Percentiles rank a stretch among this genome's conserved stretches.
phyloP scores from a whole-genome alignment of 2,329 filamentous ascomycete genomes.

The Colletotrichum sp. region DNA sequence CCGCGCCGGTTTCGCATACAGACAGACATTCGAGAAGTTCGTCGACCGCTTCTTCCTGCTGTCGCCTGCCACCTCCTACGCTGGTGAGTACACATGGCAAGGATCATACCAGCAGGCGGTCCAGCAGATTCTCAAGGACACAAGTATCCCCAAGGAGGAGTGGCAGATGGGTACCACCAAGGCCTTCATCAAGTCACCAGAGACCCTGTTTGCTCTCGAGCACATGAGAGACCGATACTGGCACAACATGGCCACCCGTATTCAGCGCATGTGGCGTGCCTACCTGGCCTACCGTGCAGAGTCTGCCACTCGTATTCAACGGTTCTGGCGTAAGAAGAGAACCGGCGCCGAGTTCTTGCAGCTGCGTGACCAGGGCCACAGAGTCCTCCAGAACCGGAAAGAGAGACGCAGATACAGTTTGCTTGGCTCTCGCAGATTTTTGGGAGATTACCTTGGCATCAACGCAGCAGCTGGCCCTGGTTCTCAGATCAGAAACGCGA shows the following conservation, averaged over 20 bases:
- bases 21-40: slow-evolving; percentile 97
- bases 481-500: slow-evolving; percentile 77
- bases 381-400: slow-evolving; percentile 82
- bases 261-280: slow-evolving; percentile 96
- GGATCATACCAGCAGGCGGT: slow-evolving; percentile 88
- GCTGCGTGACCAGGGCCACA: slow-evolving; percentile 86
- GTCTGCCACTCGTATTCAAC: slow-evolving; percentile 91
- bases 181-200: slow-evolving; percentile 97
- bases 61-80: slow-evolving; percentile 93
- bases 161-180: slow-evolving; percentile 98
- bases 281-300: slow-evolving; percentile 93
- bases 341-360: slow-evolving; percentile 89
- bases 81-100: slow-evolving; percentile 95
- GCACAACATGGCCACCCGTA: slow-evolving; percentile 99
- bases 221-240: slow-evolving; percentile 98
- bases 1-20: slow-evolving; percentile 94
- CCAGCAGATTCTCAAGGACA: slow-evolving; percentile 93
- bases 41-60: slow-evolving; percentile 96
- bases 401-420: slow-evolving; percentile 91
- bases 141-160: slow-evolving; percentile 92
- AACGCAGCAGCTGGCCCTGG: slow-evolving; percentile 82
- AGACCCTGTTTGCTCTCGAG: slow-evolving; percentile 94
- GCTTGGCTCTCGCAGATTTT: slow-evolving; percentile 87
- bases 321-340: slow-evolving; percentile 93
- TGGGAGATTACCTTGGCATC: slow-evolving; percentile 93